Evolutionary conservation across 2,329 filamentous ascomycete species (phyloP), one percentile per base, ranked within the genome.

Genomic region (Epichloe sylvatica): DNA sequence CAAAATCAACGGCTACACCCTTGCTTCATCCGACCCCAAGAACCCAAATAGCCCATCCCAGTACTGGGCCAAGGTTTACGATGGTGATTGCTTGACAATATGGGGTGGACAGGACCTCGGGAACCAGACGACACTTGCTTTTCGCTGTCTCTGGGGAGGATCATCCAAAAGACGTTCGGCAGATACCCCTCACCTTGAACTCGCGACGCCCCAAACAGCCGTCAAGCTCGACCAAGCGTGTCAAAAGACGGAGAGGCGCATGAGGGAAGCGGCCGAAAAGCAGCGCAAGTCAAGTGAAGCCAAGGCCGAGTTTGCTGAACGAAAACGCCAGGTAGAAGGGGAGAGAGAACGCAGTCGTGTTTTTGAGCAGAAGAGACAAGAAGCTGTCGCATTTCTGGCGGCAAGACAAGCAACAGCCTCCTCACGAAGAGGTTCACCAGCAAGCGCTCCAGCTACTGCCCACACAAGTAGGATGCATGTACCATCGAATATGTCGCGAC

Each of bases 1-100:
- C 53, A 75, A 71, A 56, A 74, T 97, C 60, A 96, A 96, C 59
- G 81, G 78, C 30, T 73, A 78, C n/a, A 70, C 73, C 39, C 67
- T 96, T 23, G 69, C 65, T 2, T 77, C 80, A 2, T 69, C 77
- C 38, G 72, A 80, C 37, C 62, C 71, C 8, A 75, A 75, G 52
- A 72, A 77, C 51, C 72, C 75, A 3, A 67, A 70, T 25, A 71
- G 73, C 0, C 68, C 79, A 1, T 86, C 77, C 44, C 65, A 62
- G 33, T 66, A 75, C 60, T 84, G 80, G 80, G 80, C 84, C 25
- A 78, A 80, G 49, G 65, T 96, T 13, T 78, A 88, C 61, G 79
- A 84, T 35, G 87, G 86, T 1, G 91, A 96, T 61, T 72, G 80
- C 23, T 76, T 96, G 45, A 78, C 80, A 2, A 77, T 94, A 6